Conservation (phyloP, 345 rosid genomes). For the Citrus sp. region DNA sequence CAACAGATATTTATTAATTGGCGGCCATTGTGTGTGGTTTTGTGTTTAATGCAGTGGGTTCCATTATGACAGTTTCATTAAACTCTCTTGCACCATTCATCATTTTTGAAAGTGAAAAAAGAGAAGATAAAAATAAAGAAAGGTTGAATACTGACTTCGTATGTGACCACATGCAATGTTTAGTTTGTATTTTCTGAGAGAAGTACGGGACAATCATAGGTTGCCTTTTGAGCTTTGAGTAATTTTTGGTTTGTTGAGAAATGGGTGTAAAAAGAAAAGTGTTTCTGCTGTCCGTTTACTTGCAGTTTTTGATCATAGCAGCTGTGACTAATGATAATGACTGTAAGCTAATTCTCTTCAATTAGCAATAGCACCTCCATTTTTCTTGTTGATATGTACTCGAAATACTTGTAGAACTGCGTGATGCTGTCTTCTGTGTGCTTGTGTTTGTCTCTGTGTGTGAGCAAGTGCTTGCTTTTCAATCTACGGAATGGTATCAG, state of each 20-base stretch:
- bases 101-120: neutral
- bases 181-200: neutral
- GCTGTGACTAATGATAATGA: neutral
- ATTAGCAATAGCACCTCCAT: neutral
- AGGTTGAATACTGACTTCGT: neutral
- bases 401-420: neutral
- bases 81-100: neutral
- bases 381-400: neutral
- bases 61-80: neutral
- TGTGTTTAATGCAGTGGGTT: neutral
- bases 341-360: neutral
- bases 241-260: neutral
- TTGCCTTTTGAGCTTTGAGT: neutral
- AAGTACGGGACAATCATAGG: neutral
- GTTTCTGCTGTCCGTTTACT: neutral
- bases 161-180: neutral
- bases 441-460: neutral
- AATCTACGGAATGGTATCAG: neutral
- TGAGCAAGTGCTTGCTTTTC: neutral
- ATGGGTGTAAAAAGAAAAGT: neutral
- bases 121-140: neutral
- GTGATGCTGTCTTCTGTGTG: neutral
- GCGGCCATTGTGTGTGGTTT: neutral
- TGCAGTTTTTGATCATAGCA: conserved; percentile 7
- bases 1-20: neutral